Evolutionary conservation across 202 grass and related monocot species (phyloP), one percentile per base, ranked within the genome.

Genomic region (Bolboschoenoplectus hybrid): DNA sequence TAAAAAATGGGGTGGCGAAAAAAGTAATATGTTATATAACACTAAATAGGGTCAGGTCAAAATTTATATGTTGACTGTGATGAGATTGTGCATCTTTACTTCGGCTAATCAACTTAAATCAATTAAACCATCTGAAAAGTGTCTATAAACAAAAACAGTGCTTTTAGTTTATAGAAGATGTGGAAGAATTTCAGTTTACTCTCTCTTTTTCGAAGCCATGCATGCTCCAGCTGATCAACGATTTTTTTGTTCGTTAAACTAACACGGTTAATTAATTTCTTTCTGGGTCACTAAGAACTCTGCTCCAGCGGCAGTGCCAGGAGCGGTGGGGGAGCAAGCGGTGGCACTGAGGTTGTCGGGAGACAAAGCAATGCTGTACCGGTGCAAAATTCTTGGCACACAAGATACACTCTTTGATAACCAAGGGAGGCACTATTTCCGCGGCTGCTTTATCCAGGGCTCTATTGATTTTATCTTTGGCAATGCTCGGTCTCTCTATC

Each of bases 391-490:
- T 46, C 84, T 94, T 83, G 97, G 93, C 11, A 84, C 93, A 2
- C 97, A 99, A 85, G 97, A 99, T 86, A 99, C 97, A 64, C 89
- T 99, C 3, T 99, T 99, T 75, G 97, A 99, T 86, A 89, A 99
- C 85, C 88, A 82, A 56, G 97, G 97, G 3, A 85, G 93, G 58
- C 97, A 98, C 80, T 98, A 90, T 87, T 80, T 94, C 68, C 90
- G 82, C 72, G 70, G 90, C 55, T 92, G 90, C 82, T 91, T 94
- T 61, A 92, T 99, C 86, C 92, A 99, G 87, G 97, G 97, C 26
- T 99, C 97, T 79, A 99, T 99, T 5, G 97, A 99, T 63, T 99
- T 99, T 87, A 99, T 99, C 2, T 99, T 99, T 51, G 97, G 97
- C 36, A 94, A 92, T 40, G 97, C 92, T 0, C 89, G 89, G 82